Conservation (phyloP, 2,329 filamentous ascomycete species). For the Colletotrichum orbiculare region DNA sequence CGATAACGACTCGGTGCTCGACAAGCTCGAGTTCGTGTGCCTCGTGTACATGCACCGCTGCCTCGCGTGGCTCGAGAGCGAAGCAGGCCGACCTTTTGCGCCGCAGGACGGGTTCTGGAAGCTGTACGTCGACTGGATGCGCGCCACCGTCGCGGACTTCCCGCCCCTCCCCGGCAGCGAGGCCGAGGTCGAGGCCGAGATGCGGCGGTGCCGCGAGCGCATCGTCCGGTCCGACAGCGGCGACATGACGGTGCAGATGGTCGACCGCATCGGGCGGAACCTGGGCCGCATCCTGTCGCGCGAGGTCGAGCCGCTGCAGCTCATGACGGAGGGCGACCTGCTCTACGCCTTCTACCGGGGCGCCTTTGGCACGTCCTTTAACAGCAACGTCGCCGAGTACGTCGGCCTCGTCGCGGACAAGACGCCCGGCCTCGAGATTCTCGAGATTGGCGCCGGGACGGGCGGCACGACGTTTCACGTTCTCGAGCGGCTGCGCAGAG, state of each 20-base stretch:
- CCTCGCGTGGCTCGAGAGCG: slow-evolving; percentile 25
- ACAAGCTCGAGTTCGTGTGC: slow-evolving; percentile 32
- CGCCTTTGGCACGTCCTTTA: slow-evolving; percentile 29
- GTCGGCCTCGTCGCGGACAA: slow-evolving; percentile 40
- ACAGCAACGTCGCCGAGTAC: slow-evolving; percentile 31
- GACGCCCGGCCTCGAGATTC: slow-evolving; percentile 36
- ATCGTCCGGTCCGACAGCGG: slow-evolving; percentile 30
- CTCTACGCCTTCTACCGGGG: slow-evolving; percentile 48
- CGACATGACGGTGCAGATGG: slow-evolving; percentile 30
- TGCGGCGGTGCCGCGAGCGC: slow-evolving; percentile 17
- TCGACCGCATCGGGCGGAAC: slow-evolving; percentile 33
- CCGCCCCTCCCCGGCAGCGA: slow-evolving; percentile 13
- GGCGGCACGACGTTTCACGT: slow-evolving; percentile 30
- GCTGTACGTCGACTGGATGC: slow-evolving; percentile 29
- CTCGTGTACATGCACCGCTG: slow-evolving; percentile 29
- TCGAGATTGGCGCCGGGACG: slow-evolving; percentile 29
- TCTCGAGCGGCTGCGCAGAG: slow-evolving; percentile 29
- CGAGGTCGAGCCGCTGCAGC: slow-evolving; percentile 47
- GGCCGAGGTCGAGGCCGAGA: slow-evolving; percentile 17
- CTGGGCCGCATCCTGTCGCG: slow-evolving; percentile 46
- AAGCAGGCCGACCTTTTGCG: slow-evolving; percentile 11
- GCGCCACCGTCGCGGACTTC: slow-evolving; percentile 24
- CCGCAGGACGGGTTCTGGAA: slow-evolving; percentile 30
- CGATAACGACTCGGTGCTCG: slow-evolving; percentile 20
- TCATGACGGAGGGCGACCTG: slow-evolving; percentile 49